Evolutionary conservation across 1,139 yeast genomes (phyloP).

Genomic region (Yamadazyma kanchanaburiensis): DNA sequence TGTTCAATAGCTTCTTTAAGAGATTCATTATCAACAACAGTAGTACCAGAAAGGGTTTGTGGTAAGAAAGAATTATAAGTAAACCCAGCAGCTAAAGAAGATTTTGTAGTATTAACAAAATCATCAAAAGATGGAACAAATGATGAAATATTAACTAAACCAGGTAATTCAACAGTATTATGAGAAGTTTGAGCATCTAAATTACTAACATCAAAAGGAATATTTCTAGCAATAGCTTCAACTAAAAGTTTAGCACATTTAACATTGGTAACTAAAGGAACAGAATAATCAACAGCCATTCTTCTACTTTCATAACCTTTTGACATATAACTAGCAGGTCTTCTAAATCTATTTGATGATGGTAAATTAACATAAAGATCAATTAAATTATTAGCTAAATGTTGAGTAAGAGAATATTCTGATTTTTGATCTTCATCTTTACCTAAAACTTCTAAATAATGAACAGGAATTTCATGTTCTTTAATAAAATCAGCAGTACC

Average conservation of each 20-base stretch:
- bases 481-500: constrained; percentile 98
- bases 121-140: constrained; percentile 69
- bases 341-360: constrained; percentile 93
- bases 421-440: constrained; percentile 77
- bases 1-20: constrained; percentile 61
- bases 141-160: constrained; percentile 78
- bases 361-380: constrained; percentile 96
- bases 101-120: constrained; percentile 65
- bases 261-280: constrained; percentile 96
- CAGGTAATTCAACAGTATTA: constrained; percentile 78
- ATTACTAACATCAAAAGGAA: constrained; percentile 64
- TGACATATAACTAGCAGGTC: constrained; percentile 97
- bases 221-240: constrained; percentile 82
- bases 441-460: constrained; percentile 84
- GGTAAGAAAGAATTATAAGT: constrained; percentile 84
- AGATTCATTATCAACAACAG: constrained; percentile 62
- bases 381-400: constrained; percentile 93
- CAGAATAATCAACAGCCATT: constrained; percentile 98
- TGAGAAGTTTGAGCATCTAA: constrained; percentile 92
- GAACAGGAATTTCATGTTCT: constrained; percentile 92
- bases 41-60: constrained; percentile 58
- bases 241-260: constrained; percentile 94
- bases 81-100: constrained; percentile 82
- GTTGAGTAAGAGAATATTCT: constrained; percentile 94
- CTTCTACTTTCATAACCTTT: constrained; percentile 98